Evolutionary conservation across 306 rosid genomes (phyloP), one percentile per base, ranked within the genome.

Genomic region (Lathyrus sativus): DNA sequence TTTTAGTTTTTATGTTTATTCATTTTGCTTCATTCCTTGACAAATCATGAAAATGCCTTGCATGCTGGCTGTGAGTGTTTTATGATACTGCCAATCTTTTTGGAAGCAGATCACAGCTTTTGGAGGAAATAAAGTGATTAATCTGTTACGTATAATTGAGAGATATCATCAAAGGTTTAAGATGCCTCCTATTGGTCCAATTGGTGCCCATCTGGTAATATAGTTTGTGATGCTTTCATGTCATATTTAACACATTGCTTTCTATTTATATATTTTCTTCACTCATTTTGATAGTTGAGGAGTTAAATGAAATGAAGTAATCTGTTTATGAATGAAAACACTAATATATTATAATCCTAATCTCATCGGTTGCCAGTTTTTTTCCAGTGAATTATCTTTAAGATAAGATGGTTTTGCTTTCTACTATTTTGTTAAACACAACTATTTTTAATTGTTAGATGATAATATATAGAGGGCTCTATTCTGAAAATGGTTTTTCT

Each of bases 161-260:
- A 77, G 75, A 71, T 29, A 74, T 66, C 78, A 74, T 78, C 81
- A 9, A 48, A 90, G 79, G 75, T 93, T 92, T 79, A 81, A 76
- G 68, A 76, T 49, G 74, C 90, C 93, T 11, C 98, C 97, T 11
- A 85, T 93, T 80, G 96, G 98, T 76, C 98, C 96, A 62, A 85
- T 93, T 70, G 98, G 98, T 50, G 76, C 87, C 62, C 96, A 90
- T 78, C 57, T 90, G 98, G 98, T 81, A 70, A 57, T 44, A 37
- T 28, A 60, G 63, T 62, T 61, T 65, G 29, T 59, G 58, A 39
- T 70, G 42, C 57, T 56, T 66, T 24, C 50, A 67, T 74, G 59
- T 65, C 61, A 10, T 65, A 0, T 79, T 9, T 56, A 46, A 49
- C 15, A 9, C 11, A 70, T 19, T 70, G 41, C 19, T 37, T 62